Conservation (phyloP, 148 eudicot genomes). For the Rhododendron williamsianum region DNA sequence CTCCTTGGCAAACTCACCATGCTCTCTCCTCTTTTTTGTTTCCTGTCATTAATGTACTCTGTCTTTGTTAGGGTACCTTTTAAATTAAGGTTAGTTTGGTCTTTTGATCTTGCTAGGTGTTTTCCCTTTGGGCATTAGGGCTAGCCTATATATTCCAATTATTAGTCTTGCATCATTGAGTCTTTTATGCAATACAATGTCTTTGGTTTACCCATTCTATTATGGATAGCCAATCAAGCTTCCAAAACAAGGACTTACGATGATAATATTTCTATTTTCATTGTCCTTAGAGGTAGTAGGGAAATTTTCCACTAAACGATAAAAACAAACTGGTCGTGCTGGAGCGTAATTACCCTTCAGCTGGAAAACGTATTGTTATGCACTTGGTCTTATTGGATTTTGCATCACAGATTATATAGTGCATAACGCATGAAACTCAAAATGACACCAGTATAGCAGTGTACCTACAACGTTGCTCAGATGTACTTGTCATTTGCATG, state of each 20-base stretch:
- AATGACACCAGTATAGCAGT: slow-evolving; percentile 13
- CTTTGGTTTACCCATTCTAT: not conserved
- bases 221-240: not conserved
- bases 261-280: not conserved
- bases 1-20: not conserved
- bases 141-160: not conserved
- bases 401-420: not conserved
- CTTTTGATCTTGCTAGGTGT: not conserved
- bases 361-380: not conserved
- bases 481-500: slow-evolving; percentile 88
- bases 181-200: not conserved
- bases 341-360: not conserved
- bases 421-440: not conserved
- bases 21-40: not conserved
- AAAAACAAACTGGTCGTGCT: not conserved
- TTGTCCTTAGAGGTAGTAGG: not conserved
- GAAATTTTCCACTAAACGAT: not conserved
- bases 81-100: not conserved
- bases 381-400: not conserved
- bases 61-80: not conserved
- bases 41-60: not conserved
- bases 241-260: not conserved
- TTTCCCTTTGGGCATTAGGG: not conserved
- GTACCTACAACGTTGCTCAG: slow-evolving; percentile 85
- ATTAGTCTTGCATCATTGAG: not conserved